Evolutionary conservation across 148 eudicot species (phyloP).

Genomic region (Persicaria maculosa): DNA sequence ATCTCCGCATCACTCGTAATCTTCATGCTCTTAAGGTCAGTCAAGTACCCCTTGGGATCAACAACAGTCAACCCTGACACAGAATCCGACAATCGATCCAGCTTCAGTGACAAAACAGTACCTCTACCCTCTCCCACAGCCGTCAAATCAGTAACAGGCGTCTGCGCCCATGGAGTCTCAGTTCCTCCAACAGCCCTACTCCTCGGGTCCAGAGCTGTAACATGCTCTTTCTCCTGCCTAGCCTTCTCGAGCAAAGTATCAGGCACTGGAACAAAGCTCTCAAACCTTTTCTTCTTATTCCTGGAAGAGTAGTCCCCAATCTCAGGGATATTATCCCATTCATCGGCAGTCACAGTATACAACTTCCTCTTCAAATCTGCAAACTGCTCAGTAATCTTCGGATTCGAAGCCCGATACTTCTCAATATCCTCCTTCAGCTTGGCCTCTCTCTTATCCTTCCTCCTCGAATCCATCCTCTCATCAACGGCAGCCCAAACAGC

Average conservation of each 20-base stretch:
- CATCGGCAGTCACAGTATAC: slow-evolving; percentile 46
- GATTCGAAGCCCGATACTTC: slow-evolving; percentile 78
- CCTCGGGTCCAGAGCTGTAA: slow-evolving; percentile 85
- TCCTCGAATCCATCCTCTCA: slow-evolving; percentile 74
- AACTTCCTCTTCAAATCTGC: slow-evolving; percentile 88
- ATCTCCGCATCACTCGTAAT: slow-evolving; percentile 94
- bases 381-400: slow-evolving; percentile 87
- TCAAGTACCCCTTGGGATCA: slow-evolving; percentile 88
- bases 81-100: slow-evolving; percentile 82
- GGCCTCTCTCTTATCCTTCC: slow-evolving; percentile 91
- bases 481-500: slow-evolving; percentile 81
- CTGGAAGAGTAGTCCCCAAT: slow-evolving; percentile 84
- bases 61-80: slow-evolving; percentile 83
- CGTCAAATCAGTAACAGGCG: slow-evolving; percentile 89
- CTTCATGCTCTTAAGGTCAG: slow-evolving; percentile 96
- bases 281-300: slow-evolving; percentile 88
- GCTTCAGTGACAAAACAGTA: slow-evolving; percentile 81
- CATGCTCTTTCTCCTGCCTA: slow-evolving; percentile 89
- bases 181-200: slow-evolving; percentile 84
- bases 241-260: slow-evolving; percentile 92
- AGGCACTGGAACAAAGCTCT: slow-evolving; percentile 90
- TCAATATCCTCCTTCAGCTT: slow-evolving; percentile 87
- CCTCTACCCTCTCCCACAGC: slow-evolving; percentile 99
- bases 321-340: slow-evolving; percentile 91
- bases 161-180: slow-evolving; percentile 85